phyloP scores from a whole-genome alignment of 805 yeast genomes.

The Spathaspora gorwiae region DNA sequence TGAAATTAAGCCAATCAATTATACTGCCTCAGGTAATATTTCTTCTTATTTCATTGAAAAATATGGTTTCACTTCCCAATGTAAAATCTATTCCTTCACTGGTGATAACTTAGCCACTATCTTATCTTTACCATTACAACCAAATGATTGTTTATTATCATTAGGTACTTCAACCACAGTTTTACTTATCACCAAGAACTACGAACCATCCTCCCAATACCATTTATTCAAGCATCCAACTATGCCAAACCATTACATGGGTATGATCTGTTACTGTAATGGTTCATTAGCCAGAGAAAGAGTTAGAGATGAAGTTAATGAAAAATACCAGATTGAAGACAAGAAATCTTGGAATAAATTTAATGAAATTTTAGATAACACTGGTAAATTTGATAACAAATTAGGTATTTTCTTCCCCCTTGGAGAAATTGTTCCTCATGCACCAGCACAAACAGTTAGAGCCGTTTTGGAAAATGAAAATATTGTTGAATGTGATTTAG shows the following conservation, averaged over 20 bases:
- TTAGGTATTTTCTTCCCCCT: slow-evolving; percentile 82
- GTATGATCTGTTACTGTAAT: slow-evolving; percentile 91
- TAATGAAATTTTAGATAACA: slow-evolving; percentile 46
- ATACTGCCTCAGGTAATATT: slow-evolving; percentile 46
- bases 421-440: slow-evolving; percentile 89
- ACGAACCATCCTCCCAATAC: slow-evolving; percentile 73
- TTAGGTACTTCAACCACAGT: slow-evolving; percentile 93
- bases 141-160: slow-evolving; percentile 74
- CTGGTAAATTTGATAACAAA: slow-evolving; percentile 34
- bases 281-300: slow-evolving; percentile 84
- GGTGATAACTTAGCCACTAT: slow-evolving; percentile 92
- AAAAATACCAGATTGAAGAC: slow-evolving; percentile 27
- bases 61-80: slow-evolving; percentile 57
- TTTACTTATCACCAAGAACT: slow-evolving; percentile 71
- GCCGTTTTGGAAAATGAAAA: slow-evolving; percentile 34
- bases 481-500: slow-evolving; percentile 19
- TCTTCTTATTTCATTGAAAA: slow-evolving; percentile 56
- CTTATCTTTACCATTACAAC: slow-evolving; percentile 69
- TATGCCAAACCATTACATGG: slow-evolving; percentile 73
- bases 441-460: slow-evolving; percentile 57
- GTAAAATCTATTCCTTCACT: slow-evolving; percentile 70
- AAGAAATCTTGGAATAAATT: slow-evolving; percentile 56
- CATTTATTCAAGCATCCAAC: slow-evolving; percentile 88
- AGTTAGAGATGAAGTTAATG: slow-evolving; percentile 60
- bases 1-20: slow-evolving; percentile 46